A percentile compares a stretch with the other conserved stretches of the same genome.
These are phyloP conservation scores for Neoconidiobolus thromboides DNA, from an alignment of 371 early-diverging fungal species.

Conservation along the genomic window DNA sequence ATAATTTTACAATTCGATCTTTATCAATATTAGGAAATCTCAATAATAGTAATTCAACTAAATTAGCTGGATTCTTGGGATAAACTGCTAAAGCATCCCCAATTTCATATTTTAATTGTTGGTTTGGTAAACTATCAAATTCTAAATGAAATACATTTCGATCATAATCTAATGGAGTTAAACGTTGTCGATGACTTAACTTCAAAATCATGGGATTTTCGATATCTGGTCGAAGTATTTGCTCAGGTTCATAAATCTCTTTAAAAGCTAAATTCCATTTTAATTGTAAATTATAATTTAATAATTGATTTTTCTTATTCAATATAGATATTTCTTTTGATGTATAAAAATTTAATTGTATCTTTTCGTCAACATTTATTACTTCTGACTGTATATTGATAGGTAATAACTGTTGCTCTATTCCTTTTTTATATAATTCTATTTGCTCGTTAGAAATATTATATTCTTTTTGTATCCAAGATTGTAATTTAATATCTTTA, in stretches of 20 bases:
- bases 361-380: no score
- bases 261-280: conserved; percentile 47
- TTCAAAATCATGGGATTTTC: conserved; percentile 39
- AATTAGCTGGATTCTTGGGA: conserved; percentile 61
- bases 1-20: conserved; percentile 20
- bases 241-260: conserved; percentile 41
- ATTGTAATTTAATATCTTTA: no score
- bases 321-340: no score
- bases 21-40: conserved; percentile 24
- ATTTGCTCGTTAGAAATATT: no score
- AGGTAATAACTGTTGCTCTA: no score
- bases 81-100: conserved; percentile 88
- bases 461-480: no score
- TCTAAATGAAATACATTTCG: conserved; percentile 92
- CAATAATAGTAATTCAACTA: conserved; percentile 41
- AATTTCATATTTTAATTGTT: conserved; percentile 64
- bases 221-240: conserved; percentile 39
- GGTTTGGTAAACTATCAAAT: conserved; percentile 45
- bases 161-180: conserved; percentile 72
- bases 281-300: neutral
- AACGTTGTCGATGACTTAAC: conserved; percentile 52
- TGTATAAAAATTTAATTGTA: no score
- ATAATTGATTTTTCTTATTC: no score
- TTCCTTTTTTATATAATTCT: no score
- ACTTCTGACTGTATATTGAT: no score